Evolutionary conservation across 1,284 basidiomycete species (phyloP), one percentile per base, ranked within the genome.

Genomic region (Mrakiaceae sp.): DNA sequence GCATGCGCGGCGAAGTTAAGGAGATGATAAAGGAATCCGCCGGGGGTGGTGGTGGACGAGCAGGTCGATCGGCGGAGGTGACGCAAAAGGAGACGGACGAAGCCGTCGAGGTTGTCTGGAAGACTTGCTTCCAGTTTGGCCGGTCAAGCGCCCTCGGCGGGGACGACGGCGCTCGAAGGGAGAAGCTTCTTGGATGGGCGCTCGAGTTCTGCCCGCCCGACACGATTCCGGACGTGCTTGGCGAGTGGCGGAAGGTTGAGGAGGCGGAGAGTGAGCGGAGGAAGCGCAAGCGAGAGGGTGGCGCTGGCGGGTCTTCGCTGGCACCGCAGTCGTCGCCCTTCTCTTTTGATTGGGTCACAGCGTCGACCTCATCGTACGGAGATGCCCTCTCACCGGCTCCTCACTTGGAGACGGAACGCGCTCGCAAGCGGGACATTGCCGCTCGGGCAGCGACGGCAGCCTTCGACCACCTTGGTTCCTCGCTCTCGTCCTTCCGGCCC

Each of bases 171-270:
- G 75, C 80, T 11, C 83, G 84, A 70, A 89, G 87, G 70, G 77
- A 89, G 68, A 77, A 75, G 1, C 80, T 95, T 1, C 76, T 96
- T n/a, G 90, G 88, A 3, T 82, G 84, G 64, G 88, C 92, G 3
- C 78, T 96, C 44, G 86, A 91, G 70, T 80, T 95, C n/a, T 94
- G 90, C 72, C 90, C 92, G 1, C 73, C 87, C 0, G 88, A 90
- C 59, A 82, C 83, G 68, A 80, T 94, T 8, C 79, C 85, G 39
- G 84, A 87, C 66, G 79, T 95, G 42, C 79, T 96, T 16, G 74
- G 78, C 0, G 79, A 83, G 2, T 96, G 90, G 88, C 81, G 84
- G 55, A 80, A 67, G 54, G 69, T 77, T 12, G 78, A 79, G 64
- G 71, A 71, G 27, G 70, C 55, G 69, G 53, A 58, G 16, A n/a